Conservation (phyloP, 495 filamentous ascomycete genomes). For the Penicillium subrubescens region DNA sequence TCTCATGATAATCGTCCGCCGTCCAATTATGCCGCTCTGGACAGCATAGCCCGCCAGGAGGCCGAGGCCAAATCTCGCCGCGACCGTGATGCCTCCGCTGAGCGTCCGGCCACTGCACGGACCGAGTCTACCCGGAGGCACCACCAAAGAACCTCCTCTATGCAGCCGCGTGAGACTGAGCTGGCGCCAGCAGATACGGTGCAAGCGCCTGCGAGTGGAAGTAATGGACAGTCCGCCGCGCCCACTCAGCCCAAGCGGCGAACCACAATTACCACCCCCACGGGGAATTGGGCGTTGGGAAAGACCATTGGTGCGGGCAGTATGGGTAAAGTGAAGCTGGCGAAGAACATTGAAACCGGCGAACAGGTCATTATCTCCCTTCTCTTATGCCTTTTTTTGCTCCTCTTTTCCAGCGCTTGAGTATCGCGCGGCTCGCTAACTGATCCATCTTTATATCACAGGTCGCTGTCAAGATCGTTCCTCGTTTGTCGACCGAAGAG, state of each 20-base stretch:
- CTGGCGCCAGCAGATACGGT: conserved; percentile 53
- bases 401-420: neutral
- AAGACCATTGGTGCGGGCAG: conserved; percentile 98
- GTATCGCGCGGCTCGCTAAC: conserved; percentile 8
- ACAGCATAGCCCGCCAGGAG: conserved; percentile 58
- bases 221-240: conserved; percentile 10
- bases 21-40: conserved; percentile 54
- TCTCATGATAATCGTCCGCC: conserved; percentile 52
- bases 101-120: conserved; percentile 52
- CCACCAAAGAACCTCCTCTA: conserved; percentile 48
- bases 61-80: conserved; percentile 56
- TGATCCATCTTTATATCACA: conserved; percentile 46
- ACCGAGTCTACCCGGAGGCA: conserved; percentile 52
- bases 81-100: conserved; percentile 55
- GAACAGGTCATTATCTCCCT: conserved; percentile 65
- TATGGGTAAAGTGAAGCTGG: conserved; percentile 95
- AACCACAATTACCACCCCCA: conserved; percentile 79
- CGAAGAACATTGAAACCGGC: conserved; percentile 75
- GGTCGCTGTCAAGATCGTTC: conserved; percentile 98
- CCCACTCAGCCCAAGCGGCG: conserved; percentile 64
- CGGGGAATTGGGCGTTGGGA: conserved; percentile 87
- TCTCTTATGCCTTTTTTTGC: neutral
- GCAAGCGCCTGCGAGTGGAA: conserved; percentile 25
- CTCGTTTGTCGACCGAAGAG: conserved; percentile 84
- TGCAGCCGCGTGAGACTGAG: conserved; percentile 45